Conservation (phyloP, 345 rosid genomes). For the Aethionema arabicum region DNA sequence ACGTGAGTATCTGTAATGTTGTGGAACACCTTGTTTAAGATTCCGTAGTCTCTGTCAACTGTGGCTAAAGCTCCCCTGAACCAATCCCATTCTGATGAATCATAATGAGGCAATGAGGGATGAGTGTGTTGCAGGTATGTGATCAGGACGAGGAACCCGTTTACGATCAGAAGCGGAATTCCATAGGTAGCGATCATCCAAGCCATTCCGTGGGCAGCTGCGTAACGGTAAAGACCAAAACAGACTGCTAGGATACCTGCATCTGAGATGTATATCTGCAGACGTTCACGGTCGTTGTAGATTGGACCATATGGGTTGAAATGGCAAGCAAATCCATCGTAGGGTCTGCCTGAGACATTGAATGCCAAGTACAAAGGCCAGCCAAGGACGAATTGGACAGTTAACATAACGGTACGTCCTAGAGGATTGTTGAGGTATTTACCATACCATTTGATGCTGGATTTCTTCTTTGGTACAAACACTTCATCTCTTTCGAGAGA, state of each 20-base stretch:
- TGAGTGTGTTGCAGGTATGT: conserved; percentile 93
- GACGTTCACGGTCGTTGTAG: conserved; percentile 67
- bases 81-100: conserved; percentile 91
- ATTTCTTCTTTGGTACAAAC: conserved; percentile 71
- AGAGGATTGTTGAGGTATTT: conserved; percentile 74
- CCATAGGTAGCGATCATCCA: conserved; percentile 67
- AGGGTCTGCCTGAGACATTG: conserved; percentile 78
- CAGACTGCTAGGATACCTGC: conserved; percentile 57
- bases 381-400: conserved; percentile 59
- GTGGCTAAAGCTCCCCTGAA: conserved; percentile 81
- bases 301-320: conserved; percentile 77
- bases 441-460: conserved; percentile 48
- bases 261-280: conserved; percentile 70
- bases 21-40: conserved; percentile 82
- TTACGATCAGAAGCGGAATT: conserved; percentile 67
- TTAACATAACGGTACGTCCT: conserved; percentile 54
- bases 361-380: conserved; percentile 87
- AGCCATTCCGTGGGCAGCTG: conserved; percentile 53
- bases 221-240: conserved; percentile 57
- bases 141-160: conserved; percentile 63
- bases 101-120: conserved; percentile 76
- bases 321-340: conserved; percentile 73
- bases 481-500: conserved; percentile 88
- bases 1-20: conserved; percentile 88
- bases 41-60: conserved; percentile 82